Evolutionary conservation across 2,329 filamentous ascomycete genomes (phyloP), one percentile per base, ranked within the genome.

Genomic region (Xylariales sp.): DNA sequence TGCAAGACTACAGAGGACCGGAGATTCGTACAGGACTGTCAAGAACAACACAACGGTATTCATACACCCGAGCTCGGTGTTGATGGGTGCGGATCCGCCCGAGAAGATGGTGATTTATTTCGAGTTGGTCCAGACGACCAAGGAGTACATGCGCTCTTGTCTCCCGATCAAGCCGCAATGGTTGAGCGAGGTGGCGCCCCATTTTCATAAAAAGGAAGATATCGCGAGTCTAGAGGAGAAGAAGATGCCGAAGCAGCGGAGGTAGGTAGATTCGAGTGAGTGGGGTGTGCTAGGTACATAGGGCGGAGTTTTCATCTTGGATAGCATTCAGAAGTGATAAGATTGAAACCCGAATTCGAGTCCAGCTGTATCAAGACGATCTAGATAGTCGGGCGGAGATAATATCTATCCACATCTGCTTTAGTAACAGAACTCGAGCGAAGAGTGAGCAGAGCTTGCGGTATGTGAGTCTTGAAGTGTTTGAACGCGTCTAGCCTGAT

Each of bases 201-300:
- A 97, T 68, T 95, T 89, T 58, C 88, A 96, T 62, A 96, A 95
- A 68, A 85, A 86, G 68, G 85, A 88, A 66, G 89, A 96, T 58
- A 62, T 96, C 29, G 91, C 96, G 56, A 82, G 75, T 14, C 59
- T 95, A 52, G 88, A 88, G 56, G 85, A 88, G 45, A 86, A 79
- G 68, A 95, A 88, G 64, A 74, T 84, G 66, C 78, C 81, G 0
- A 86, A 84, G 61, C 48, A 52, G 20, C 28, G 39, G 24, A 28
- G 24, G 15, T 45, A 43, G 41, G n/a, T n/a, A n/a, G n/a, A n/a
- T n/a, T n/a, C n/a, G n/a, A n/a, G n/a, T n/a, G n/a, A n/a, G n/a
- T n/a, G n/a, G n/a, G n/a, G n/a, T n/a, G n/a, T n/a, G n/a, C n/a
- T n/a, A n/a, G n/a, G n/a, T n/a, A n/a, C n/a, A n/a, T n/a, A n/a